Evolutionary conservation across 1,284 basidiomycete species (phyloP).

Genomic region (Ceratobasidium sp.): DNA sequence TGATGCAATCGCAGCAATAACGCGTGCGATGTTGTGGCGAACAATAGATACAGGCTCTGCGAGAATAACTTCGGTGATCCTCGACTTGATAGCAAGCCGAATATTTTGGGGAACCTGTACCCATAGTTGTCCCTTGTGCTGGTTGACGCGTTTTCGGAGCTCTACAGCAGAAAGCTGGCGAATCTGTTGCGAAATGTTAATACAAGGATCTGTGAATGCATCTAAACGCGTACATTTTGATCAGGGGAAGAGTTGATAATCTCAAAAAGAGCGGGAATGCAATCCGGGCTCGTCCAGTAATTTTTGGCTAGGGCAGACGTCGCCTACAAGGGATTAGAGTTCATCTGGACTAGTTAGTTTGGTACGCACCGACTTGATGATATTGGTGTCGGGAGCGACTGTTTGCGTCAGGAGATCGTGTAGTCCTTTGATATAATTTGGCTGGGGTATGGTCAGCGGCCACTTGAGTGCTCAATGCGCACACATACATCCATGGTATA

Average conservation of each 20-base stretch:
- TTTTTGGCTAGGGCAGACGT: constrained; percentile 90
- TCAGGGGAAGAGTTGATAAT: constrained; percentile 88
- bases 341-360: background rate
- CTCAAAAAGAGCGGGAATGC: constrained; percentile 89
- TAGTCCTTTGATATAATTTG: constrained; percentile 74
- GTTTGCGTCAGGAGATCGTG: constrained; percentile 85
- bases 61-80: constrained; percentile 81
- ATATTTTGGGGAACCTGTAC: constrained; percentile 71
- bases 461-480: background rate
- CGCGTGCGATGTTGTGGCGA: constrained; percentile 88
- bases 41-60: constrained; percentile 83
- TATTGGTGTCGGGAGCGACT: constrained; percentile 83
- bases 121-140: constrained; percentile 87
- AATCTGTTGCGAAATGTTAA: constrained; percentile 61
- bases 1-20: constrained; percentile 91
- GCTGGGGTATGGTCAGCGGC: constrained; percentile 52
- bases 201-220: constrained; percentile 18
- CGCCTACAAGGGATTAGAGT: constrained; percentile 61
- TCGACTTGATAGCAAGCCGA: constrained; percentile 85
- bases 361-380: constrained; percentile 81
- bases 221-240: constrained; percentile 49
- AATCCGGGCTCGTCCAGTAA: constrained; percentile 89
- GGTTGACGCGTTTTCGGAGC: constrained; percentile 88
- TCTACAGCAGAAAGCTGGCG: constrained; percentile 99
- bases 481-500: constrained; percentile 36